phyloP scores from a whole-genome alignment of 2,329 filamentous ascomycete species.

The Apiospora aurea region DNA sequence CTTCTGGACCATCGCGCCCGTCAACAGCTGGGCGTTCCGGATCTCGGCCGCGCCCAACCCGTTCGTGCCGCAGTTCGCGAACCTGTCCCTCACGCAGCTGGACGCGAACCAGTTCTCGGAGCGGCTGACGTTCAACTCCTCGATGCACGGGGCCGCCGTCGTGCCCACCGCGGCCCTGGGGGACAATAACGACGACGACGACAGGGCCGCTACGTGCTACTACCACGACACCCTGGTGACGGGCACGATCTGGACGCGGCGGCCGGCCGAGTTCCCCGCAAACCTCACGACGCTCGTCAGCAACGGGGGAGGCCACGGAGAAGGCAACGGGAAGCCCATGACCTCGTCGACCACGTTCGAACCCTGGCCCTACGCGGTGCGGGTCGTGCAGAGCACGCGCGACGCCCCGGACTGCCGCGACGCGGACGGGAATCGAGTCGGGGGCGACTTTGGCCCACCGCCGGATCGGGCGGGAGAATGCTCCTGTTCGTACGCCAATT shows the following conservation, averaged over 20 bases:
- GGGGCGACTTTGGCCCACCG: slow-evolving; percentile 43
- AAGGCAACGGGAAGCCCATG: slow-evolving; percentile 21
- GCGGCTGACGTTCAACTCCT: slow-evolving; percentile 64
- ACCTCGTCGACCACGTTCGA: slow-evolving; percentile 46
- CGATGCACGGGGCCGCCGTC: slow-evolving; percentile 56
- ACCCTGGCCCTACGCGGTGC: slow-evolving; percentile 65
- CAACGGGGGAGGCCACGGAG: neutral
- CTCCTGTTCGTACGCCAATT: slow-evolving; percentile 49
- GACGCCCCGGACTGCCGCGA: slow-evolving; percentile 63
- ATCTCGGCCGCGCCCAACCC: slow-evolving; percentile 64
- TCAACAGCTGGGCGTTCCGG: slow-evolving; percentile 48
- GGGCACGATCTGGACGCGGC: slow-evolving; percentile 66
- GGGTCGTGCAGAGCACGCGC: slow-evolving; percentile 58
- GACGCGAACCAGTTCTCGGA: slow-evolving; percentile 53
- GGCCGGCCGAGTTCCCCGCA: slow-evolving; percentile 41
- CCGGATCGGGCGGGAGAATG: slow-evolving; percentile 40
- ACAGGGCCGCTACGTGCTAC: slow-evolving; percentile 60
- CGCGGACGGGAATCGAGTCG: slow-evolving; percentile 44
- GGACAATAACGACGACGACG: slow-evolving; percentile 41
- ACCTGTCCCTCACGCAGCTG: slow-evolving; percentile 31
- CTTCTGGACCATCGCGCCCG: slow-evolving; percentile 64
- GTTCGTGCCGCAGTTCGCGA: slow-evolving; percentile 61
- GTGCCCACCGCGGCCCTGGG: slow-evolving; percentile 52
- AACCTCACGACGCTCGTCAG: slow-evolving; percentile 31
- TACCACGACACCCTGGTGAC: slow-evolving; percentile 63